phyloP scores from a whole-genome alignment of 208 protist species.

The Crithidia brevicula region DNA sequence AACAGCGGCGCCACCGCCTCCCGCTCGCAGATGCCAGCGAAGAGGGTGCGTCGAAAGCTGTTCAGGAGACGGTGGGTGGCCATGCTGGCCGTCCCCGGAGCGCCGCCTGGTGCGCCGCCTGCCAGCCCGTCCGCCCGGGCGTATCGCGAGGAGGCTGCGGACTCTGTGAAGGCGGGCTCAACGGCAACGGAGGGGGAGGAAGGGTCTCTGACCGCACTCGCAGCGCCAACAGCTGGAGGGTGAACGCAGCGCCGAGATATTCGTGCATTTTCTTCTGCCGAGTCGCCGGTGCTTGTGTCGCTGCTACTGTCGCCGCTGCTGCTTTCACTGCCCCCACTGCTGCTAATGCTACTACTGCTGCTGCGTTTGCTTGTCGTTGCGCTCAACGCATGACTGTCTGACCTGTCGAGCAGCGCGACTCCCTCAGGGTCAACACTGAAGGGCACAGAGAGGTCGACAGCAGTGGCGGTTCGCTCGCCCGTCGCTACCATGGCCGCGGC shows the following conservation, averaged over 20 bases:
- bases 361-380: background rate
- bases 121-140: background rate
- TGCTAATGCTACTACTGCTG: constrained; percentile 5
- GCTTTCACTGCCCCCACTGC: background rate
- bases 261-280: background rate
- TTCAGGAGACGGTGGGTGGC: constrained; percentile 82
- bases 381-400: background rate
- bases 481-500: constrained; percentile 5
- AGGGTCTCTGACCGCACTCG: background rate
- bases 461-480: background rate
- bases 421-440: background rate
- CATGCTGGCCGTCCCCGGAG: constrained; percentile 6
- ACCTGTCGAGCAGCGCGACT: background rate
- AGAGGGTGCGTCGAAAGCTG: constrained; percentile 65
- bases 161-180: background rate
- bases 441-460: background rate
- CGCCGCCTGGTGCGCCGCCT: background rate
- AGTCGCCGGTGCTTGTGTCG: background rate
- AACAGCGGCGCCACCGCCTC: constrained; percentile 13
- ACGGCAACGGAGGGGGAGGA: background rate
- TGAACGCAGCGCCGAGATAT: background rate
- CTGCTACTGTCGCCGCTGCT: background rate
- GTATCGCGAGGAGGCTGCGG: background rate
- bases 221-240: background rate
- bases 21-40: constrained; percentile 41